Base-by-base conservation (phyloP, 495 filamentous ascomycete genomes). In the Penicillium dipodomyicola region DNA sequence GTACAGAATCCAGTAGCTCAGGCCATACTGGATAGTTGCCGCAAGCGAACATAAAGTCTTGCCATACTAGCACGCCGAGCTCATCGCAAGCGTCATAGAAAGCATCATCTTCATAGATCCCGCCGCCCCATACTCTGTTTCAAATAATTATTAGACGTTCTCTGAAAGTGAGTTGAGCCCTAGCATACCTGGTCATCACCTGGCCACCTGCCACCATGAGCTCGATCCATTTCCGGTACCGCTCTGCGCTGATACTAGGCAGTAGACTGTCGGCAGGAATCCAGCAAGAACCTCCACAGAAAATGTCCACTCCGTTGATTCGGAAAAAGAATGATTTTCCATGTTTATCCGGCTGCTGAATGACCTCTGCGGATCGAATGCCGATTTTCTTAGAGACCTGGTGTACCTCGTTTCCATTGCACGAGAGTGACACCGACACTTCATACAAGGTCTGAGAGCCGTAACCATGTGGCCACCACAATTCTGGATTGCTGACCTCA, bases 401-500 rank as follows among this genome's bases (percentile, higher is more conserved):
- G 57, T 90, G 81, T 9, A 86, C 33, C 11, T 78, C 69, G 7
- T 72, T 70, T 0, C 72, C 72, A 5, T 72, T 63, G 35, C 66
- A 56, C 4, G 81, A 57, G 20, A 90, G 73, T 0, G 77, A 81
- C 0, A 82, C 87, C 4, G 69, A 83, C 2, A 92, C 64, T 3
- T 79, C 78, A 67, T 94, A 95, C 1, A 92, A 71, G 5, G 84
- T 82, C 52, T 91, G 91, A 40, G 83, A 72, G 19, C 91, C 91
- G 70, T 93, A 92, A n/a, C 85, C 81, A 54, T 85, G 72, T 9
- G 91, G 91, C 72, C 87, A 92, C 91, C 91, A 96, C 6, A 95
- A 74, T 41, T 82, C 74, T 0, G 91, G 89, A 9, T 81, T 72
- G 22, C 79, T 57, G 22, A 88, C 73, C 23, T 79, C 72, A 60